A percentile compares a stretch with the other conserved stretches of the same genome.
Conservation (phyloP, 1,139 yeast species). For the Debaryomyces nepalensis region DNA sequence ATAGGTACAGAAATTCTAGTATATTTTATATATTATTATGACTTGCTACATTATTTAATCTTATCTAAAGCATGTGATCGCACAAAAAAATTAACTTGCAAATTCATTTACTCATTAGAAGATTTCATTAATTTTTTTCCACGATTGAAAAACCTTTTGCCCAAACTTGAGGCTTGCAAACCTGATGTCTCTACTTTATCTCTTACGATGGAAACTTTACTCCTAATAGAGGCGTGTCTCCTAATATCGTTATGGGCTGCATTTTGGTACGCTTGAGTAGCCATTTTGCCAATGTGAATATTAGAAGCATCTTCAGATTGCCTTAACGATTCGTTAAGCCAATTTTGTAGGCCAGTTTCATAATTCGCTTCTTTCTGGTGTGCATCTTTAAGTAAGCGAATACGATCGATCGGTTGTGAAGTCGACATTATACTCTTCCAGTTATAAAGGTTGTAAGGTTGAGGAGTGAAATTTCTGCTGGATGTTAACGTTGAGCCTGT, state of each 20-base stretch:
- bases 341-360: conserved; percentile 52
- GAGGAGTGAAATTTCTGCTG: conserved; percentile 9
- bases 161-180: conserved; percentile 46
- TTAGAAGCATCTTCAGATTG: conserved; percentile 37
- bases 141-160: conserved; percentile 46
- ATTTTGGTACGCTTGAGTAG: conserved; percentile 52
- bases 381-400: conserved; percentile 46
- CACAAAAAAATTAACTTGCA: background rate
- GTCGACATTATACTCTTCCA: conserved; percentile 51
- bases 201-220: conserved; percentile 47
- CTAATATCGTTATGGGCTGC: conserved; percentile 51
- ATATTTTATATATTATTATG: too few species aligned
- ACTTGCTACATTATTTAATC: too few species aligned
- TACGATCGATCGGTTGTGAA: conserved; percentile 49
- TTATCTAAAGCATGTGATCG: conserved; percentile 10
- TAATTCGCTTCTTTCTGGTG: conserved; percentile 42
- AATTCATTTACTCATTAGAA: conserved; percentile 11
- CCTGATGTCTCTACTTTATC: conserved; percentile 52
- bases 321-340: conserved; percentile 49
- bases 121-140: conserved; percentile 47
- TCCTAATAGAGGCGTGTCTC: conserved; percentile 47
- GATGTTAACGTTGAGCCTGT: background rate
- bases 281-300: conserved; percentile 51
- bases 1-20: background rate
- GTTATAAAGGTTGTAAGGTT: conserved; percentile 28